A percentile compares a stretch with the other conserved stretches of the same genome.
These are phyloP conservation scores for Russula sp. DNA, from an alignment of 768 basidiomycete genomes.

Conservation along the genomic window DNA sequence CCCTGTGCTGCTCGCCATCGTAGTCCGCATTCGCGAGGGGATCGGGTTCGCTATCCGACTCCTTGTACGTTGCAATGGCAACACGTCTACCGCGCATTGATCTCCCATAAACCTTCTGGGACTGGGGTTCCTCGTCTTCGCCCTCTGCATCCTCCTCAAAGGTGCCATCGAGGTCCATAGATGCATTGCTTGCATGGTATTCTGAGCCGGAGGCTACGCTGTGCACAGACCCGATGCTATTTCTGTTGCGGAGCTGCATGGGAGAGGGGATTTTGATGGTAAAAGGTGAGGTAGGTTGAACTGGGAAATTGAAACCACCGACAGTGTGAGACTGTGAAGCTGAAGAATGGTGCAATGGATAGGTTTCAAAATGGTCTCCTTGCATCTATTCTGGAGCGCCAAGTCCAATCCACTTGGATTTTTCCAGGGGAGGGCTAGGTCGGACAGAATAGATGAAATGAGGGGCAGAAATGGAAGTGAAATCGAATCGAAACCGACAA, in stretches of 20 bases:
- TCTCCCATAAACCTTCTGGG: constrained; percentile 16
- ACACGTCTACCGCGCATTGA: constrained; percentile 29
- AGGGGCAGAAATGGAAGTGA: constrained; percentile 1
- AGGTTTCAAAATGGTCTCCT: constrained; percentile 17
- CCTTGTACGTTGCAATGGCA: constrained; percentile 28
- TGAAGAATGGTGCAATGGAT: constrained; percentile 5
- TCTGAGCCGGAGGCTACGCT: constrained; percentile 33
- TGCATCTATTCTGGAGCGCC: constrained; percentile 18
- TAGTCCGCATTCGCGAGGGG: constrained; percentile 9
- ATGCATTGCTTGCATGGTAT: constrained; percentile 32
- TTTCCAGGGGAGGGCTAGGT: neutral
- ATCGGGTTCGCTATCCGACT: constrained; percentile 27
- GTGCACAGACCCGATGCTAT: constrained; percentile 18
- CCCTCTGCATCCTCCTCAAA: constrained; percentile 24
- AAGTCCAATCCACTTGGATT: neutral
- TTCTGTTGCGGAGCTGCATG: constrained; percentile 23
- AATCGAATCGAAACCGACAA: constrained; percentile 18
- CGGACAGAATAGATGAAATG: neutral
- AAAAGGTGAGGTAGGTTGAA: constrained; percentile 11
- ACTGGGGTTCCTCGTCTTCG: constrained; percentile 23
- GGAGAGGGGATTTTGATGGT: constrained; percentile 23
- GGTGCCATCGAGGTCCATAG: constrained; percentile 31
- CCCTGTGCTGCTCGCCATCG: constrained; percentile 12
- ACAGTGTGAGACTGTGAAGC: constrained; percentile 15
- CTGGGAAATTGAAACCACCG: constrained; percentile 22